A percentile compares a stretch with the other conserved stretches of the same genome.
These are phyloP conservation scores for Dactylellina cionopaga DNA, from an alignment of 2,329 filamentous ascomycete genomes.

Conservation along the genomic window DNA sequence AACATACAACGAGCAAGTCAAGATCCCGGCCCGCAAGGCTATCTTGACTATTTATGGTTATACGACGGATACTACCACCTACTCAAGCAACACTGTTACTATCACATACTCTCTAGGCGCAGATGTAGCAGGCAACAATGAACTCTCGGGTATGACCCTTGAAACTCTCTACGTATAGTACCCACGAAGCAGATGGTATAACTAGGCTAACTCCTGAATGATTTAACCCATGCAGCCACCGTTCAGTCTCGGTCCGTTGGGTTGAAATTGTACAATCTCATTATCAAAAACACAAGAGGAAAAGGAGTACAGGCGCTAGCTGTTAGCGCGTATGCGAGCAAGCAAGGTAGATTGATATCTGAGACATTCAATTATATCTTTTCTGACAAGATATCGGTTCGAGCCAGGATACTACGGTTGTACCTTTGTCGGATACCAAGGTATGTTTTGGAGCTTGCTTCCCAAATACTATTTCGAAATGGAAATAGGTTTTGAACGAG, in stretches of 20 bases:
- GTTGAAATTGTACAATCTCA: conserved; percentile 72
- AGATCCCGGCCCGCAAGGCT: conserved; percentile 64
- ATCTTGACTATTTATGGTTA: conserved; percentile 70
- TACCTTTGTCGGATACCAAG: conserved; percentile 67
- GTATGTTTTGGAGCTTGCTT: neutral
- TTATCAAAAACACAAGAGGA: conserved; percentile 65
- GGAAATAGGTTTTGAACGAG: no score
- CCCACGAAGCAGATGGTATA: neutral
- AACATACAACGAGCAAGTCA: conserved; percentile 71
- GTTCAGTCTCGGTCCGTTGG: conserved; percentile 64
- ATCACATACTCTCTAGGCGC: conserved; percentile 64
- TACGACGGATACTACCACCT: conserved; percentile 66
- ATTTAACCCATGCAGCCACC: conserved; percentile 58
- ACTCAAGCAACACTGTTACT: conserved; percentile 69
- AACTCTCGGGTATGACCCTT: conserved; percentile 65
- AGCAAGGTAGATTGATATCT: conserved; percentile 61
- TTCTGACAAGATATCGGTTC: neutral
- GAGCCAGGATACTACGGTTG: conserved; percentile 68
- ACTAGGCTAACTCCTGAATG: neutral
- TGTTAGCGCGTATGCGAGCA: conserved; percentile 64
- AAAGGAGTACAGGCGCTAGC: conserved; percentile 67
- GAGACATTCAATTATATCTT: neutral
- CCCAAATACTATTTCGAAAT: no score
- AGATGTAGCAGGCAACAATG: conserved; percentile 65
- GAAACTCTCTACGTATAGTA: conserved; percentile 60